phyloP scores from a whole-genome alignment of 768 basidiomycete genomes.

The Macrocybe gigantea region DNA sequence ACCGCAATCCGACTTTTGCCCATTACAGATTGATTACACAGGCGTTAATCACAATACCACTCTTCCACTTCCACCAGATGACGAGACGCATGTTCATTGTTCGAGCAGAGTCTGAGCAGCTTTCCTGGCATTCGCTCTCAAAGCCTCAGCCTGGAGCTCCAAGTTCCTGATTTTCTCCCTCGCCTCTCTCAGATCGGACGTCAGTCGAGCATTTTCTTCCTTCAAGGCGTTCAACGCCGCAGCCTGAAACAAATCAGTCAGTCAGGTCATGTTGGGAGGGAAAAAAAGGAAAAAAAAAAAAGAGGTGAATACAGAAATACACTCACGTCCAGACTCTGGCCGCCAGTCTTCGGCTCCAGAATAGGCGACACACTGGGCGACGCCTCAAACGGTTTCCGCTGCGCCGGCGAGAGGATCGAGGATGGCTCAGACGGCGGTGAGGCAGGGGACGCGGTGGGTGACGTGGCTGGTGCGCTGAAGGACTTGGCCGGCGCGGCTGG shows the following conservation, averaged over 20 bases:
- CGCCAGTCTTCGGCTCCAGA: conserved; percentile 13
- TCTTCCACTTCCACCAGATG: too few relatives aligned
- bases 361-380: conserved; percentile 7
- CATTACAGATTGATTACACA: too few relatives aligned
- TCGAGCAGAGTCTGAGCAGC: conserved; percentile 61
- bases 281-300: not conserved
- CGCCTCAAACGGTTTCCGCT: too few relatives aligned
- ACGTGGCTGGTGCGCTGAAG: conserved; percentile 6
- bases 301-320: conserved; percentile 13
- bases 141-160: conserved; percentile 74
- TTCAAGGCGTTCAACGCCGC: conserved; percentile 21
- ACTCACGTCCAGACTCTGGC: conserved; percentile 17
- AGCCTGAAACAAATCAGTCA: not conserved
- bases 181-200: conserved; percentile 68
- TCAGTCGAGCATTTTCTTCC: conserved; percentile 59
- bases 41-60: too few relatives aligned
- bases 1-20: too few relatives aligned
- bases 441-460: conserved; percentile 12
- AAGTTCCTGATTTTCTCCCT: conserved; percentile 77
- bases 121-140: conserved; percentile 70
- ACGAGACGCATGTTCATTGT: conserved; percentile 7
- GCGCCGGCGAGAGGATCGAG: not conserved
- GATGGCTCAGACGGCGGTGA: conserved; percentile 2
- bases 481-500: conserved; percentile 7
- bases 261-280: conserved; percentile 1